Conservation (phyloP, 306 rosid species). For the Sicyos edulis region DNA sequence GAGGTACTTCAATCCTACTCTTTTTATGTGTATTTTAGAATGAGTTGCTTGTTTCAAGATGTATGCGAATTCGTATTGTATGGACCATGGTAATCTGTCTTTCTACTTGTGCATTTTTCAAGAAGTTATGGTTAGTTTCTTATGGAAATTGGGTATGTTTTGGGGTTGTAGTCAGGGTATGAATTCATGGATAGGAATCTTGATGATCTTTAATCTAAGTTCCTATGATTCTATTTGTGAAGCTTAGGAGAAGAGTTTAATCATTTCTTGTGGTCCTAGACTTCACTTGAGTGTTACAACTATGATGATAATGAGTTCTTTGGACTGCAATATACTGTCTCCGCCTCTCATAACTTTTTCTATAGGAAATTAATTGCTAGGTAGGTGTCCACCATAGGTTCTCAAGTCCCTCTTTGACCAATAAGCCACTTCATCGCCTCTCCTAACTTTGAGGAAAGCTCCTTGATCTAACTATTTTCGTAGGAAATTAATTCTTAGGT, state of each 20-base stretch:
- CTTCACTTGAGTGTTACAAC: neutral
- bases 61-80: neutral
- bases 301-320: neutral
- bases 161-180: neutral
- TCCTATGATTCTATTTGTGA: too few relatives aligned
- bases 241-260: too few relatives aligned
- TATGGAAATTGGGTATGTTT: neutral
- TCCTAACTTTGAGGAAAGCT: too few relatives aligned
- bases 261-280: neutral
- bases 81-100: neutral
- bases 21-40: neutral
- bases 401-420: too few relatives aligned
- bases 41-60: neutral
- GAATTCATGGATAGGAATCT: neutral
- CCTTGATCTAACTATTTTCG: too few relatives aligned
- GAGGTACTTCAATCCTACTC: slow-evolving; percentile 38
- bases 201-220: too few relatives aligned
- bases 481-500: too few relatives aligned
- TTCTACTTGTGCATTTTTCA: too few relatives aligned
- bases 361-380: too few relatives aligned
- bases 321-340: too few relatives aligned
- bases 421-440: too few relatives aligned
- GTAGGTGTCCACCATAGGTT: too few relatives aligned
- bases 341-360: neutral
- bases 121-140: neutral